Base-by-base conservation (phyloP, 768 basidiomycete genomes). In the Suillus variegatus region DNA sequence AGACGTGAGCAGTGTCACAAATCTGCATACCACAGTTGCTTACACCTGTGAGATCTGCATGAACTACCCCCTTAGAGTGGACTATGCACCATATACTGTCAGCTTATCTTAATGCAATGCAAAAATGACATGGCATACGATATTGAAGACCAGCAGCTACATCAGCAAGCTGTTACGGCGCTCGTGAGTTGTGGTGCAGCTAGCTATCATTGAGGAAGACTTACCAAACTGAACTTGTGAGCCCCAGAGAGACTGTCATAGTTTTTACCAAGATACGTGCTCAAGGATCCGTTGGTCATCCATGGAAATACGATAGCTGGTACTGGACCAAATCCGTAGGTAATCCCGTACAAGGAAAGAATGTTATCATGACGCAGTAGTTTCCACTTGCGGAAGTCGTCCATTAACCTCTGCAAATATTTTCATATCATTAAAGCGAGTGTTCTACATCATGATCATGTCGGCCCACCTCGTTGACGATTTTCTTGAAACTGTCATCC, bases 301-400 rank as follows among this genome's bases (percentile, higher is more conserved):
- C 71, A 69, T 1, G 71, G 71, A 54, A 58, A 71, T 13, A 74
- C 67, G 61, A 70, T 70, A 9, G 73, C 70, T 55, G 64, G 47
- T 47, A 66, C 43, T 41, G 62, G 70, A 25, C 64, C 64, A 64
- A 67, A 73, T 38, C 68, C 72, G 25, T 76, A 76, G 22, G 74
- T 72, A 4, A 74, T 76, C 14, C 81, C 81, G 60, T 72, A 73
- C 1, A 82, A 69, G 35, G 75, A 71, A 36, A 82, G 67, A 32
- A 82, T 73, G 60, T 81, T 71, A n/a, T 78, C 77, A 68, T 82
- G 81, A 8, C 74, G 70, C 1, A 82, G 75, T 38, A 47, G 56
- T 57, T 22, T 38, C 56, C 56, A 57, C 36, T 57, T 57, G 36
- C 6, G 8, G 36, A 57, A 57, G 14, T 57, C 56, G 4, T 57